A percentile compares a stretch with the other conserved stretches of the same genome.
Conservation (phyloP, 2,329 filamentous ascomycete species). For the Stagonosporopsis rhizophila region DNA sequence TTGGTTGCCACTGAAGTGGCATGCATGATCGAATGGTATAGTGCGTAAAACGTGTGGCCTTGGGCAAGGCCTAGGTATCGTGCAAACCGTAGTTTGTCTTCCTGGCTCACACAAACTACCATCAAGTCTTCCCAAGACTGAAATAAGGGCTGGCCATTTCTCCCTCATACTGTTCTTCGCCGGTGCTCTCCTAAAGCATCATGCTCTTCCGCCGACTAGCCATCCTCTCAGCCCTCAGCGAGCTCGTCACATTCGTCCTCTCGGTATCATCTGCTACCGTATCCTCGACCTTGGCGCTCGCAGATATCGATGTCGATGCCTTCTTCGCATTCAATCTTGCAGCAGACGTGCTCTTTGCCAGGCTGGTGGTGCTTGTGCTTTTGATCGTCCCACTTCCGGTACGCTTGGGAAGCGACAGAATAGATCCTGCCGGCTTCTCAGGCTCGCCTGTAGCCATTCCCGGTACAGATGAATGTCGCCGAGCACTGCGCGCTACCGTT, state of each 20-base stretch:
- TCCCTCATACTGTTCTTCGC: not conserved
- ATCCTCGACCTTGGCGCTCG: constrained; percentile 13
- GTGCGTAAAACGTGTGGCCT: constrained; percentile 6
- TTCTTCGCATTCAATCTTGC: constrained; percentile 24
- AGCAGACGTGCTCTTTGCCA: constrained; percentile 28
- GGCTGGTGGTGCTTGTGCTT: constrained; percentile 18
- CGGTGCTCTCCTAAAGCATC: constrained; percentile 44
- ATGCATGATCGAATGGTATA: constrained; percentile 4
- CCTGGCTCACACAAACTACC: not conserved
- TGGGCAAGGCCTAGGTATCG: constrained; percentile 11
- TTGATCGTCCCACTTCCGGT: constrained; percentile 35
- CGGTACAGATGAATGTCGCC: constrained; percentile 46
- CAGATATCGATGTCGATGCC: not conserved
- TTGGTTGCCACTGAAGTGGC: not conserved
- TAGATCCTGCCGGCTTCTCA: constrained; percentile 25
- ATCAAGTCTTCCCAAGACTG: not conserved
- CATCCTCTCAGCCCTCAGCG: constrained; percentile 44
- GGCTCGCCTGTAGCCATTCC: constrained; percentile 17
- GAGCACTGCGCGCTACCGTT: constrained; percentile 36
- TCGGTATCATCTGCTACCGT: constrained; percentile 14
- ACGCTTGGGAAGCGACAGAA: constrained; percentile 36
- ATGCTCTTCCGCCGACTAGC: constrained; percentile 53
- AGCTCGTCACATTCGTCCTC: constrained; percentile 24
- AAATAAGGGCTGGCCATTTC: not conserved
- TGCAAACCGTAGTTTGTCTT: not conserved